Base-by-base conservation (phyloP, 176 grass and related monocot genomes). In the Paspalum notatum region DNA sequence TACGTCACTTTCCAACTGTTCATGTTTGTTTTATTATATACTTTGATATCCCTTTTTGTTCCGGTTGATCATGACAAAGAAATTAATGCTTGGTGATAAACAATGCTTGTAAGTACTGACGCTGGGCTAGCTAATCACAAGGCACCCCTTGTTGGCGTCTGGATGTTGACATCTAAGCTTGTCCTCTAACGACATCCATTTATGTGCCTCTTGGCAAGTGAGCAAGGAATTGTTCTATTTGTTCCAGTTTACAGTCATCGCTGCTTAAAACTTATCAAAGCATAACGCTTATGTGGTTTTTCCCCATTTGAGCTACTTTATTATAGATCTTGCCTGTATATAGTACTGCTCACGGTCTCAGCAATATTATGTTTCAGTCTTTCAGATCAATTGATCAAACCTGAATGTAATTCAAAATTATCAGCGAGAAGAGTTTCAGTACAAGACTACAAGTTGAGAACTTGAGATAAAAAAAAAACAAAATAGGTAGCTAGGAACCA, bases 101-200 rank as follows among this genome's bases (percentile, higher is more conserved):
- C 44, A 71, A 82, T 87, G 55, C 73, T 54, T 63, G 45, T 9
- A 8, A 81, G 44, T 61, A 62, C n/a, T 45, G 79, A 15, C 52
- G 68, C 15, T 53, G 74, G 10, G n/a, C 40, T 67, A 59, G n/a
- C 40, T 67, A 59, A 59, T 69, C 69, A 75, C 50, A 81, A 74
- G 59, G 13, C 12, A 75, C 70, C 12, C 49, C 32, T 75, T 50
- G 43, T 60, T 72, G 48, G 46, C 45, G 16, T 53, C 65, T 62
- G 75, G 57, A 72, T 72, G 66, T 32, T 65, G 68, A 72, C 68
- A 73, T 80, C 37, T 54, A 40, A 78, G 27, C n/a, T 71, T 74
- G 51, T 77, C 73, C 51, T 61, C 62, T 50, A 42, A 41, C 70
- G 60, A 3, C 43, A 44, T 41, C 17, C 26, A 49, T 75, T 70